These are phyloP conservation scores for Nakaseomyces uthaithaninus DNA, from an alignment of 1,139 yeast genomes.

Conservation along the genomic window DNA sequence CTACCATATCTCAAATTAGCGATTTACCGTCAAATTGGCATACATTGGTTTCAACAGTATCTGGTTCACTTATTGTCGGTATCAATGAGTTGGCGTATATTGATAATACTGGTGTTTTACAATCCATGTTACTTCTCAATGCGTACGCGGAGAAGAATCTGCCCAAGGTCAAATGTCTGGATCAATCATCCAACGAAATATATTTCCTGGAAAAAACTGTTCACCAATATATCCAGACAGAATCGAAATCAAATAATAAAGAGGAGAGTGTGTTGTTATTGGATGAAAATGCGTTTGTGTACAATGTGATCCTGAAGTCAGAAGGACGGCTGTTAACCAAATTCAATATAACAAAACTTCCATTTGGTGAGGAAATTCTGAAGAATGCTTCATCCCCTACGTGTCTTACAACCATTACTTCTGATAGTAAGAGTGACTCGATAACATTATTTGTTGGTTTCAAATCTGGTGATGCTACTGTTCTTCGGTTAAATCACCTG, in stretches of 20 bases:
- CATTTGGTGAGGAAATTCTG: conserved; percentile 29
- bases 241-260: conserved; percentile 10
- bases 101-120: conserved; percentile 61
- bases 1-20: conserved; percentile 22
- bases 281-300: conserved; percentile 25
- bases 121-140: conserved; percentile 24
- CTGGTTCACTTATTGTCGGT: conserved; percentile 67
- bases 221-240: conserved; percentile 16
- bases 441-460: conserved; percentile 28
- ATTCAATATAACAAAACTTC: conserved; percentile 26
- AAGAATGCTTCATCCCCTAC: conserved; percentile 23
- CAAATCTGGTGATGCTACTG: conserved; percentile 28
- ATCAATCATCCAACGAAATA: conserved; percentile 21
- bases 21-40: conserved; percentile 71
- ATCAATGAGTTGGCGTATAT: conserved; percentile 71
- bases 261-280: conserved; percentile 23
- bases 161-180: conserved; percentile 23
- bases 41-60: conserved; percentile 54
- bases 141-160: conserved; percentile 22
- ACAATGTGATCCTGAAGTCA: conserved; percentile 23
- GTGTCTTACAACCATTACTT: conserved; percentile 20
- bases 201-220: conserved; percentile 17
- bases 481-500: conserved; percentile 26
- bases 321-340: conserved; percentile 29
- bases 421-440: conserved; percentile 13